Base-by-base conservation (phyloP, 768 basidiomycete species). In the Boletus eberwhitei region DNA sequence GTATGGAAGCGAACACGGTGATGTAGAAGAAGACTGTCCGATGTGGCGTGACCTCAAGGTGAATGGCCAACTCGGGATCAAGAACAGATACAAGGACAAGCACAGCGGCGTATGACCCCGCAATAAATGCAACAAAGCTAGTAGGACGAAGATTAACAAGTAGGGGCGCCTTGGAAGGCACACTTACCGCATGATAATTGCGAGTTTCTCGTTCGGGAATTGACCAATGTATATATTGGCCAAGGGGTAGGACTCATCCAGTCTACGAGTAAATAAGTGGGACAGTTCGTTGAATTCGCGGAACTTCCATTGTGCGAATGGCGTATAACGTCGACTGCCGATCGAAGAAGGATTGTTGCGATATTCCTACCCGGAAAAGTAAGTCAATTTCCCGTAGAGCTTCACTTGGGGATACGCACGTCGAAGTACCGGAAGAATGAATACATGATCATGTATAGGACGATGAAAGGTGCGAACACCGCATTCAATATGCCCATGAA, bases 391-490 rank as follows among this genome's bases (percentile, higher is more conserved):
- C 17, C 31, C 26, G 8, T 36, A 31, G 29, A 29, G 17, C 37
- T 32, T 22, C 17, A n/a, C 34, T 34, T 38, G 12, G 38, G 38
- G 6, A 19, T 13, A 70, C 84, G 48, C 45, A 93, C 97, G 79
- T 99, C 97, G 58, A 99, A 99, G 70, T 99, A 99, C 4, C 96
- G 90, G 79, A 99, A 99, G 80, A 99, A 99, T 1, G 94, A 98
- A 69, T 97, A 99, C 86, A 98, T 91, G 38, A 98, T 73, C 40
- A 98, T 83, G 71, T 99, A 99, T 17, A 95, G 75, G 32, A 98
- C 90, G 64, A 99, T 98, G 74, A 98, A 96, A 0, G 97, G 97
- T 1, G 90, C 92, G 60, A 98, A 96, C 11, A 94, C 83, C 3
- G 92, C 94, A 62, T 99, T 99, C 52, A 99, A 69, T 50, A 97